These are phyloP conservation scores for Pseudocercospora fijiensis DNA, from an alignment of 2,329 filamentous ascomycete species.

Conservation along the genomic window DNA sequence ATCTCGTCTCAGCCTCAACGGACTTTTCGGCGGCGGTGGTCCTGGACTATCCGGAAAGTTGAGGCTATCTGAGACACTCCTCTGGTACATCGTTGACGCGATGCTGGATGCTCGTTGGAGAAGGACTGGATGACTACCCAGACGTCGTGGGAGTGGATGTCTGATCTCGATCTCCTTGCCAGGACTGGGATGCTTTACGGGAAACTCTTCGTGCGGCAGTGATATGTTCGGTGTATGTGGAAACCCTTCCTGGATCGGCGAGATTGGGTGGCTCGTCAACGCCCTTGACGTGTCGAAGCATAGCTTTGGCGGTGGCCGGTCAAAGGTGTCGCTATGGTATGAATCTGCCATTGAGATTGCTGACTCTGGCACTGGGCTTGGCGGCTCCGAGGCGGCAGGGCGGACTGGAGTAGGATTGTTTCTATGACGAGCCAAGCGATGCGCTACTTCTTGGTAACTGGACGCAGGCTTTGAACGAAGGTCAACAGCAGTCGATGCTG, in stretches of 20 bases:
- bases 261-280: constrained; percentile 28
- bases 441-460: constrained; percentile 26
- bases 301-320: constrained; percentile 25
- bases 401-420: constrained; percentile 30
- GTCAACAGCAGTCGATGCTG: constrained; percentile 3
- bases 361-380: constrained; percentile 34
- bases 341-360: constrained; percentile 31
- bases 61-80: constrained; percentile 32
- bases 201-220: constrained; percentile 34
- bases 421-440: constrained; percentile 21
- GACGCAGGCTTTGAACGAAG: constrained; percentile 17
- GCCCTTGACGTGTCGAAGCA: constrained; percentile 28
- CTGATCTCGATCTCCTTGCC: constrained; percentile 34
- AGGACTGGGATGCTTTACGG: constrained; percentile 31
- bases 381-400: constrained; percentile 36
- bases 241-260: neutral
- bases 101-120: constrained; percentile 37
- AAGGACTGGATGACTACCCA: constrained; percentile 35
- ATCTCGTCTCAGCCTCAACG: constrained; percentile 33
- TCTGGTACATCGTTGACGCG: constrained; percentile 29
- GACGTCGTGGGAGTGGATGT: constrained; percentile 33
- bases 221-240: constrained; percentile 25
- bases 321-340: constrained; percentile 26
- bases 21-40: constrained; percentile 38
- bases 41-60: constrained; percentile 29